Conservation (phyloP, 2,329 filamentous ascomycete species). For the Xylariaceae sp. region DNA sequence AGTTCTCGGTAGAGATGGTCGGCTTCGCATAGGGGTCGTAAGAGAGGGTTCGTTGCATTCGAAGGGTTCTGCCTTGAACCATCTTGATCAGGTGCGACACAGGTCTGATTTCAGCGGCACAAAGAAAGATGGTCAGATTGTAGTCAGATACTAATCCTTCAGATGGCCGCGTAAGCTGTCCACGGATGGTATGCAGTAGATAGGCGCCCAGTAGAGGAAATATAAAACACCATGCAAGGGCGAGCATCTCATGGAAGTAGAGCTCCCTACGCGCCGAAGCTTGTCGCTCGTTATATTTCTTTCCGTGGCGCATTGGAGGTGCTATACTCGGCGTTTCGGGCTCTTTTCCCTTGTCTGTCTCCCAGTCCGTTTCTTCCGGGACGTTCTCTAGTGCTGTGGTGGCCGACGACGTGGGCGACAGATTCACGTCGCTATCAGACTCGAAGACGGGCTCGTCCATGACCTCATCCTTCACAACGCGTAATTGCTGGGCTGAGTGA, state of each 20-base stretch:
- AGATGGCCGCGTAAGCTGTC: constrained; percentile 75
- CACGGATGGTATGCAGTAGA: constrained; percentile 75
- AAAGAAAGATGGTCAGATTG: constrained; percentile 85
- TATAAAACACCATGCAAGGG: constrained; percentile 73
- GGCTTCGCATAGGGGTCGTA: constrained; percentile 42
- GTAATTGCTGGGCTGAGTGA: constrained; percentile 61
- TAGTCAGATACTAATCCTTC: constrained; percentile 88
- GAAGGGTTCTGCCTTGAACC: constrained; percentile 71
- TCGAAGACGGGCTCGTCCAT: constrained; percentile 37
- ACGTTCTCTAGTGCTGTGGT: constrained; percentile 36
- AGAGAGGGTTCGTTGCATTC: constrained; percentile 71
- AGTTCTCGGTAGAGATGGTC: constrained; percentile 32
- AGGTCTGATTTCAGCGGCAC: constrained; percentile 82
- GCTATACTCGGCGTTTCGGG: constrained; percentile 2
- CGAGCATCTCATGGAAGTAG: constrained; percentile 68
- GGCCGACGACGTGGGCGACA: constrained; percentile 10
- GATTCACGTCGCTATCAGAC: constrained; percentile 40
- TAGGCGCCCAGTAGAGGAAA: constrained; percentile 78
- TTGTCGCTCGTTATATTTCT: constrained; percentile 22
- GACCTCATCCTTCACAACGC: constrained; percentile 44
- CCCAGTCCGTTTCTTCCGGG: constrained; percentile 34
- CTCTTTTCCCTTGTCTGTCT: constrained; percentile 4
- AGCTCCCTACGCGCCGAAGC: constrained; percentile 56
- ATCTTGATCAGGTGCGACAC: constrained; percentile 77
- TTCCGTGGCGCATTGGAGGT: background rate